A percentile compares a stretch with the other conserved stretches of the same genome.
These are phyloP conservation scores for Candida sanyaensis DNA, from an alignment of 1,139 yeast species.

Conservation along the genomic window DNA sequence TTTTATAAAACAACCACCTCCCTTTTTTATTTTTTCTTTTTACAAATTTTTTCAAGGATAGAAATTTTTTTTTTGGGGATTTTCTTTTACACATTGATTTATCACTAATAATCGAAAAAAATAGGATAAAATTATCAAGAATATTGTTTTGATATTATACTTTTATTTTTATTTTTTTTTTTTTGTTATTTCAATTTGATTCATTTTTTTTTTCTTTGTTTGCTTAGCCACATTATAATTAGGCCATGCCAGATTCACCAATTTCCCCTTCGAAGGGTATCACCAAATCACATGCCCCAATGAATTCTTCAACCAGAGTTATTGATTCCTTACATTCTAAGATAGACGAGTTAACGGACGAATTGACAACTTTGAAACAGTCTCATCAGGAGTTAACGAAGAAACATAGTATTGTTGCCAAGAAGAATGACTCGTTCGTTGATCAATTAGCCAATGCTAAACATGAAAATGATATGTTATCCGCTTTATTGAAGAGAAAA, in stretches of 20 bases:
- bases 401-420: slow-evolving; percentile 47
- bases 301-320: slow-evolving; percentile 28
- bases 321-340: slow-evolving; percentile 59
- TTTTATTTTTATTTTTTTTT: background rate
- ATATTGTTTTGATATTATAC: background rate
- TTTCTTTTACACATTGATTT: background rate
- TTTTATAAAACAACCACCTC: no score
- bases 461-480: slow-evolving; percentile 70
- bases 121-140: background rate
- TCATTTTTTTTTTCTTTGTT: background rate
- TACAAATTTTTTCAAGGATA: no score
- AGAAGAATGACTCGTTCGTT: slow-evolving; percentile 58
- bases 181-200: background rate
- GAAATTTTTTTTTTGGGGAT: background rate
- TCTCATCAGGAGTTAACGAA: slow-evolving; percentile 44
- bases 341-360: slow-evolving; percentile 53
- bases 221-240: background rate
- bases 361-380: slow-evolving; percentile 45
- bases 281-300: background rate
- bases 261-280: background rate
- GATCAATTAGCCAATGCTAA: slow-evolving; percentile 71
- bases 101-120: no score
- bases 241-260: slow-evolving; percentile 1
- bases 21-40: no score
- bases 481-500: slow-evolving; percentile 61